phyloP scores from a whole-genome alignment of 2,329 filamentous ascomycete species.

The Trichoderma harzianum region DNA sequence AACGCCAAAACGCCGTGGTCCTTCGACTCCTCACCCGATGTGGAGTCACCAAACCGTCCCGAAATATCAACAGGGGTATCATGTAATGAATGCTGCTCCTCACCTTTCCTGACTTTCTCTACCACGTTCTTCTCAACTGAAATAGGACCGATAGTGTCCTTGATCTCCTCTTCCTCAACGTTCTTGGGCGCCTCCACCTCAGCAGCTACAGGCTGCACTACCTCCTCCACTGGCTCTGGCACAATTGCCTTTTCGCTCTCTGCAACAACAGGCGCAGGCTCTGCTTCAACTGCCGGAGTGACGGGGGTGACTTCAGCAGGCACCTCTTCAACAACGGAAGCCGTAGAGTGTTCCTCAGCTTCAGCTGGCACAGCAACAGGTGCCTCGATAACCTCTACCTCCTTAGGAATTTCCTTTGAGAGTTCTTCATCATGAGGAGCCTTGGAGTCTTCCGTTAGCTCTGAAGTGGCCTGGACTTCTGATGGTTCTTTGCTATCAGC shows the following conservation, averaged over 20 bases:
- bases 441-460: slow-evolving; percentile 1
- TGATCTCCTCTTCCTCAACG: slow-evolving; percentile 35
- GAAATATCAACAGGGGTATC: slow-evolving; percentile 38
- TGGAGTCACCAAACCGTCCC: slow-evolving; percentile 30
- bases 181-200: slow-evolving; percentile 13
- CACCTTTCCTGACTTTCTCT: slow-evolving; percentile 41
- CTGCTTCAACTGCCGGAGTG: background rate
- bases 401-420: background rate
- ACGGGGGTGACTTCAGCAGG: slow-evolving; percentile 12
- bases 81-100: slow-evolving; percentile 38
- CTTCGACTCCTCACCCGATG: slow-evolving; percentile 25
- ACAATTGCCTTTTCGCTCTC: background rate
- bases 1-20: slow-evolving; percentile 29
- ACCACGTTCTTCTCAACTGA: slow-evolving; percentile 33
- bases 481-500: background rate
- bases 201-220: slow-evolving; percentile 16
- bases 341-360: background rate
- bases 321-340: background rate
- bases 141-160: slow-evolving; percentile 40
- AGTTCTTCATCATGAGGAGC: background rate
- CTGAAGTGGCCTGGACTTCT: background rate
- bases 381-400: background rate
- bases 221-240: slow-evolving; percentile 14
- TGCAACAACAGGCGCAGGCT: background rate
- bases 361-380: background rate